phyloP scores from a whole-genome alignment of 441 rosid species.

The Mallotus japonicus region DNA sequence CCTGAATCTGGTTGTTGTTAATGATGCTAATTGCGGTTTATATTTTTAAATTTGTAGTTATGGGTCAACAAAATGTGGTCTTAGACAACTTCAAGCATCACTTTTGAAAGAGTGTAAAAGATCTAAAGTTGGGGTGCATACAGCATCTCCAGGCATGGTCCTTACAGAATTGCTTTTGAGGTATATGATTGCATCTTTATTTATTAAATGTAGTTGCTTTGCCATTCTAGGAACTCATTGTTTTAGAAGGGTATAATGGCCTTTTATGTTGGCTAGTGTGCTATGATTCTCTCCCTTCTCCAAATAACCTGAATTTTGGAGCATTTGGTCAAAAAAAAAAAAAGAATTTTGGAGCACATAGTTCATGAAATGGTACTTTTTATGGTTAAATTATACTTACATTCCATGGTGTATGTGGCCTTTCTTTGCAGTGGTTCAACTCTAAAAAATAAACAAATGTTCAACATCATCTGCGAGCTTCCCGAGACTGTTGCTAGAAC shows the following conservation, averaged over 20 bases:
- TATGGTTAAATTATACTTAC: not conserved
- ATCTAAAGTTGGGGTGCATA: constrained; percentile 81
- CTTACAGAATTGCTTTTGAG: constrained; percentile 84
- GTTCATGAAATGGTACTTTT: not conserved
- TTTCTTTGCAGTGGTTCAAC: constrained; percentile 70
- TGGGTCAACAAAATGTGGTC: constrained; percentile 94
- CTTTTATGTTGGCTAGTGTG: not conserved
- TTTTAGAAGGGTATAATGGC: not conserved
- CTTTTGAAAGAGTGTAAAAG: constrained; percentile 71
- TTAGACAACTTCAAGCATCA: constrained; percentile 82
- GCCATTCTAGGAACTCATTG: not conserved
- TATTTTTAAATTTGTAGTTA: constrained; percentile 45
- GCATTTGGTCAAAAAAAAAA: too few relatives aligned
- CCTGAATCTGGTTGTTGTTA: not conserved
- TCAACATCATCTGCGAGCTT: constrained; percentile 86
- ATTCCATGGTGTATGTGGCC: not conserved
- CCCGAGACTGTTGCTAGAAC: constrained; percentile 96
- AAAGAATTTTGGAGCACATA: not conserved
- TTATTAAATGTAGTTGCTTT: not conserved
- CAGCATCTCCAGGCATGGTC: constrained; percentile 97
- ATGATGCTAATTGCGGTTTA: constrained; percentile 14
- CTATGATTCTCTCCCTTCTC: not conserved
- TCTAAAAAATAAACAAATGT: constrained; percentile 72
- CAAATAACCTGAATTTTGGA: not conserved
- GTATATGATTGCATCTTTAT: constrained; percentile 30